Evolutionary conservation across 2,329 filamentous ascomycete species (phyloP).

Genomic region (Kalmusia sp.): DNA sequence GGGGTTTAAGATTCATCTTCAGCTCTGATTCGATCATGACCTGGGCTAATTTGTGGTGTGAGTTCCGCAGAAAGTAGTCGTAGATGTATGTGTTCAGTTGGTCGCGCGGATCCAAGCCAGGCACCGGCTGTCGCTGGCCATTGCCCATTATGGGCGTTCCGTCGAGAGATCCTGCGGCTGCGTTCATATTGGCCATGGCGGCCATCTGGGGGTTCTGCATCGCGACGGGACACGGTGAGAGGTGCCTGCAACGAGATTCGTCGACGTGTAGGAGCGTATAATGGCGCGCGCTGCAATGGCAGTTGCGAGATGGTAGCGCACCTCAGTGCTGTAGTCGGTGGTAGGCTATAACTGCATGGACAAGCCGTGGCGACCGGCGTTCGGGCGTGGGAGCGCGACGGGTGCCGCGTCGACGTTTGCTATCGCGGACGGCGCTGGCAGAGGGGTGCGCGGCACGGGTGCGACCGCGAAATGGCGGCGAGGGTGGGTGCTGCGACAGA

Average conservation of each 20-base stretch:
- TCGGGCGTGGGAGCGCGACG: conserved; percentile 20
- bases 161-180: conserved; percentile 67
- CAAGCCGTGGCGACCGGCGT: conserved; percentile 32
- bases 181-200: conserved; percentile 72
- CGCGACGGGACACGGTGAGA: conserved; percentile 20
- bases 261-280: conserved; percentile 10
- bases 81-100: conserved; percentile 87
- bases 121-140: conserved; percentile 44
- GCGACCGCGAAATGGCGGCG: conserved; percentile 10
- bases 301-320: conserved; percentile 25
- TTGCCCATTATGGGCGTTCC: conserved; percentile 73
- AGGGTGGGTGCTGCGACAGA: conserved; percentile 8
- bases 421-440: conserved; percentile 8
- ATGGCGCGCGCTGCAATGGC: conserved; percentile 22
- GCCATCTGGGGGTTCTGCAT: conserved; percentile 61
- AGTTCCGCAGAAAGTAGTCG: conserved; percentile 87
- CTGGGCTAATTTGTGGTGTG: conserved; percentile 84
- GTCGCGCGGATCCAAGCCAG: conserved; percentile 50
- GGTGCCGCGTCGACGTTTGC: conserved; percentile 22
- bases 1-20: conserved; percentile 67
- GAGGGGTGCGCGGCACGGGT: conserved; percentile 9
- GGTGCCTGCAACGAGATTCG: conserved; percentile 25
- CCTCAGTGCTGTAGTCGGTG: conserved; percentile 31
- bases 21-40: conserved; percentile 55
- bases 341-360: conserved; percentile 38